Conservation (phyloP, 164 flowering plant species). For the Vitis riparia region DNA sequence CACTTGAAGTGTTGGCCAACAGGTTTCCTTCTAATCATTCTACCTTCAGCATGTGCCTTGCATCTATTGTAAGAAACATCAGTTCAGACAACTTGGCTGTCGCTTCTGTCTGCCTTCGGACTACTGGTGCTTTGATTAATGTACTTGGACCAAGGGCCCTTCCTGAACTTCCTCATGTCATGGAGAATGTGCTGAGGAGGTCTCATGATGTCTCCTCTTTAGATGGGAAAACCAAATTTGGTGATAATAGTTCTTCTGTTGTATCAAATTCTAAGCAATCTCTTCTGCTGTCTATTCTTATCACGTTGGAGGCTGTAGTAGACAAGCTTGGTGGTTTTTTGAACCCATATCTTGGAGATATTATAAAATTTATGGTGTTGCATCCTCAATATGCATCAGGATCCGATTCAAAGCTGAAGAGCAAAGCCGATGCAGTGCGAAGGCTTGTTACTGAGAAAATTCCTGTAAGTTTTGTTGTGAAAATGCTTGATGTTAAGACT, state of each 20-base stretch:
- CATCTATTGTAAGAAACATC: slow-evolving; percentile 49
- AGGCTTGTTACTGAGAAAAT: slow-evolving; percentile 64
- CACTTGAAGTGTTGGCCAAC: slow-evolving; percentile 68
- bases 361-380: slow-evolving; percentile 60
- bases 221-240: slow-evolving; percentile 8
- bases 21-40: slow-evolving; percentile 48
- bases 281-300: slow-evolving; percentile 47
- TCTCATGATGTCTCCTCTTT: slow-evolving; percentile 27
- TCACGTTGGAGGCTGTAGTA: slow-evolving; percentile 66
- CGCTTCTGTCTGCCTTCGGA: slow-evolving; percentile 66
- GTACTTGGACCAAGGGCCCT: slow-evolving; percentile 82
- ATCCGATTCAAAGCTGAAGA: slow-evolving; percentile 50
- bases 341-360: slow-evolving; percentile 81
- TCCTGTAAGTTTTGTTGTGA: slow-evolving; percentile 45
- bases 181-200: slow-evolving; percentile 44
- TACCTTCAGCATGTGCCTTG: slow-evolving; percentile 51
- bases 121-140: slow-evolving; percentile 65
- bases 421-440: slow-evolving; percentile 62
- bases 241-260: slow-evolving; percentile 8
- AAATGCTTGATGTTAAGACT: slow-evolving; percentile 5
- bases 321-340: slow-evolving; percentile 81
- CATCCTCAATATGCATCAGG: slow-evolving; percentile 45
- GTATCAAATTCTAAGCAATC: slow-evolving; percentile 37
- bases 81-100: slow-evolving; percentile 43
- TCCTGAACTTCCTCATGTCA: slow-evolving; percentile 65